phyloP scores from a whole-genome alignment of 495 filamentous ascomycete species.

The Pyrenula massariospora region DNA sequence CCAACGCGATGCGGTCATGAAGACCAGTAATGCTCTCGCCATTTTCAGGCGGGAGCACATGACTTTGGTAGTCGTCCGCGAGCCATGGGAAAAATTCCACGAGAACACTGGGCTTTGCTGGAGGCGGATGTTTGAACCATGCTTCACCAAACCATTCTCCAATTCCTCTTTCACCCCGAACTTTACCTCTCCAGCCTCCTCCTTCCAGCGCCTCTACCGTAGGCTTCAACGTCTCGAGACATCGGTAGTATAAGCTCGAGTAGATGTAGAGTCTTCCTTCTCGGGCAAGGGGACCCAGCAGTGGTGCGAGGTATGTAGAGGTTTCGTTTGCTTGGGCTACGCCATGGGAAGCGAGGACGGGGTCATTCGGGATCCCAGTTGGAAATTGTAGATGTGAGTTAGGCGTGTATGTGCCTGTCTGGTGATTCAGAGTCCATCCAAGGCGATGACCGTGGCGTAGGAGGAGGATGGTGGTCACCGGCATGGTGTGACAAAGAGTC shows the following conservation, averaged over 20 bases:
- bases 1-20: conserved; percentile 66
- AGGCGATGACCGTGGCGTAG: conserved; percentile 48
- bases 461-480: background rate
- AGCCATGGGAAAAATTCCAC: conserved; percentile 42
- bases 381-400: conserved; percentile 55
- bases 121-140: conserved; percentile 6
- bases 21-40: conserved; percentile 72
- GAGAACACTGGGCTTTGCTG: conserved; percentile 27
- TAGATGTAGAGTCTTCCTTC: conserved; percentile 46
- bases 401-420: conserved; percentile 57
- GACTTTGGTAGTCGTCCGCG: conserved; percentile 40
- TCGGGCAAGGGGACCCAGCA: conserved; percentile 56
- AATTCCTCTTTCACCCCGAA: conserved; percentile 1
- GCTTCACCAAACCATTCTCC: conserved; percentile 83
- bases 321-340: conserved; percentile 76
- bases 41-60: conserved; percentile 49
- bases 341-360: conserved; percentile 76
- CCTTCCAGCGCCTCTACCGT: conserved; percentile 42
- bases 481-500: background rate
- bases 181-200: conserved; percentile 8
- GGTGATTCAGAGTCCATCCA: conserved; percentile 72
- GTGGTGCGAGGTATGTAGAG: conserved; percentile 44
- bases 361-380: conserved; percentile 75
- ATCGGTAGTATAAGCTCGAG: conserved; percentile 81
- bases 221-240: conserved; percentile 75